Evolutionary conservation across 306 rosid genomes (phyloP).

Genomic region (Cucurbita pepo): DNA sequence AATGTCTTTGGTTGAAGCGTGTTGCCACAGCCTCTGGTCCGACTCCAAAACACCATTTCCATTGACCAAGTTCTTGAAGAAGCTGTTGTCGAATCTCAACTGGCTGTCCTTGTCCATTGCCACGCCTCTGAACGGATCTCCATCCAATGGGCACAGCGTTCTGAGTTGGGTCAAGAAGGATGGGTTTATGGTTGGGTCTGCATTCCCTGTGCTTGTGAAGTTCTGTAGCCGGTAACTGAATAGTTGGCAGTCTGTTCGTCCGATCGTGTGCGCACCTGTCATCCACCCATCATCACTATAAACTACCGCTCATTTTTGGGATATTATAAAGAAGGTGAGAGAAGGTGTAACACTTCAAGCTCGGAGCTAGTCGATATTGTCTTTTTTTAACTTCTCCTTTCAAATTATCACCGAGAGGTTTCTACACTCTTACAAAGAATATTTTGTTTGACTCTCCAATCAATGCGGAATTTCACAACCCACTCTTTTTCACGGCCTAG

Average conservation of each 20-base stretch:
- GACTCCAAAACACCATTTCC: constrained; percentile 58
- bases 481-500: too few relatives aligned
- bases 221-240: constrained; percentile 46
- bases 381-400: too few relatives aligned
- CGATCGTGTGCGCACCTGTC: constrained; percentile 61
- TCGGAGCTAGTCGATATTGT: too few relatives aligned
- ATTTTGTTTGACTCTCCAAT: too few relatives aligned
- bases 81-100: constrained; percentile 35
- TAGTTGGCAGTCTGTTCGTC: constrained; percentile 47
- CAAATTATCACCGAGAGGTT: too few relatives aligned
- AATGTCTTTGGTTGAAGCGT: constrained; percentile 18
- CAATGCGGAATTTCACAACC: too few relatives aligned
- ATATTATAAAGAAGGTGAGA: background rate
- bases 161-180: constrained; percentile 28
- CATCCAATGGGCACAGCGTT: constrained; percentile 33
- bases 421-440: too few relatives aligned
- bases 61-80: constrained; percentile 49
- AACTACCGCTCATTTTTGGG: background rate
- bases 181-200: constrained; percentile 51
- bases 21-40: constrained; percentile 61
- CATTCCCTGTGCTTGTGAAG: constrained; percentile 40
- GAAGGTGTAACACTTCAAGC: too few relatives aligned
- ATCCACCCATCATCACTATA: background rate
- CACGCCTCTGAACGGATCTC: constrained; percentile 39
- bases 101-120: constrained; percentile 40